These are phyloP conservation scores for Iberis pinnata DNA, from an alignment of 345 rosid genomes.

Conservation along the genomic window DNA sequence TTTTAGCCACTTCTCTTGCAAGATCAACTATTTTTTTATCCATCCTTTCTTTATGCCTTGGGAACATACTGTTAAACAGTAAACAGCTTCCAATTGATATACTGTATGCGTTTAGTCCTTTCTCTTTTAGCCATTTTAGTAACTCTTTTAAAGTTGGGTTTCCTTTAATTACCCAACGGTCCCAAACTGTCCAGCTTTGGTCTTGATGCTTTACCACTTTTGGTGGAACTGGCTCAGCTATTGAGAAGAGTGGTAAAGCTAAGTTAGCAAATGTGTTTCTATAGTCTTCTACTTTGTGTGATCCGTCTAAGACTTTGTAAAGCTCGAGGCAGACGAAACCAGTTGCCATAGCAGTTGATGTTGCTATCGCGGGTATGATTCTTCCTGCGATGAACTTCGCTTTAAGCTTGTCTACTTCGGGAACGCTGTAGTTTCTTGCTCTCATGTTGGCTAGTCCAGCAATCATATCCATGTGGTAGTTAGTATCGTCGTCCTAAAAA, in stretches of 20 bases:
- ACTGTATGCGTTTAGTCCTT: conserved; percentile 83
- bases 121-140: conserved; percentile 68
- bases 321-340: conserved; percentile 96
- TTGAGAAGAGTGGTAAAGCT: conserved; percentile 87
- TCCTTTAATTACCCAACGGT: conserved; percentile 67
- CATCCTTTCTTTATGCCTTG: conserved; percentile 74
- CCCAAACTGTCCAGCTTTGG: conserved; percentile 98
- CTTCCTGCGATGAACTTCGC: conserved; percentile 99
- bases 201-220: conserved; percentile 77
- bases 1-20: conserved; percentile 76
- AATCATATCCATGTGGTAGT: conserved; percentile 97
- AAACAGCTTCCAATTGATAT: conserved; percentile 86
- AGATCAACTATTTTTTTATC: conserved; percentile 70
- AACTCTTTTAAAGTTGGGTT: conserved; percentile 73
- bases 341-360: conserved; percentile 95
- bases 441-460: conserved; percentile 99
- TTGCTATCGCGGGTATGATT: conserved; percentile 97
- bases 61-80: conserved; percentile 85
- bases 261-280: conserved; percentile 95
- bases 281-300: conserved; percentile 82
- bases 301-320: conserved; percentile 75
- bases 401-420: conserved; percentile 94
- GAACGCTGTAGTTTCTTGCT: conserved; percentile 94
- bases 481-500: conserved; percentile 88
- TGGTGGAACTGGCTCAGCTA: conserved; percentile 94